Conservation (phyloP, 208 protist genomes). For the Leishmania guyanensis region DNA sequence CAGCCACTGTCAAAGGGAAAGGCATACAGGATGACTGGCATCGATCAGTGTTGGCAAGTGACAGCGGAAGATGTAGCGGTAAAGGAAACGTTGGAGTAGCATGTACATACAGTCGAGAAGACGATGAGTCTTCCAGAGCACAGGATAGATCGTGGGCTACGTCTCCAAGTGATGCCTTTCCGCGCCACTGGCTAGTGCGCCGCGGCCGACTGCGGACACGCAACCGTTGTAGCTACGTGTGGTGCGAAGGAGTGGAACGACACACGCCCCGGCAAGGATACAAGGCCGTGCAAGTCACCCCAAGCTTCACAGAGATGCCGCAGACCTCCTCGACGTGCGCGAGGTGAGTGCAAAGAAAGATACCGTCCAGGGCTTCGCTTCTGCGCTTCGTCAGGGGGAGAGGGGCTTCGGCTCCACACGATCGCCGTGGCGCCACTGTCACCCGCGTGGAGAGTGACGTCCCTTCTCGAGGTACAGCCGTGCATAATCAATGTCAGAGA, state of each 20-base stretch:
- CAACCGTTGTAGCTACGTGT: no score
- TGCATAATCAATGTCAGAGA: no score
- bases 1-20: no score
- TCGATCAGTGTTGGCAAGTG: constrained; percentile 15
- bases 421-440: neutral
- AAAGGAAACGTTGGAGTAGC: constrained; percentile 38
- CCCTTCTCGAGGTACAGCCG: no score
- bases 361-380: no score
- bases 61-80: constrained; percentile 40
- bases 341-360: no score
- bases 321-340: constrained; percentile 26
- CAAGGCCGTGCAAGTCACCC: constrained; percentile 31
- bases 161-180: neutral
- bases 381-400: constrained; percentile 13
- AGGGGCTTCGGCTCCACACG: constrained; percentile 3
- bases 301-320: constrained; percentile 48
- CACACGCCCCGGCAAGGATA: constrained; percentile 10
- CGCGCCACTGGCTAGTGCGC: no score
- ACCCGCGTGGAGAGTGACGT: no score
- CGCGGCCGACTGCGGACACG: no score
- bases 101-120: constrained; percentile 59
- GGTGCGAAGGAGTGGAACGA: neutral
- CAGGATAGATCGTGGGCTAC: constrained; percentile 13
- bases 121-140: constrained; percentile 46
- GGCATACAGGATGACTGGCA: no score